phyloP scores from a whole-genome alignment of 495 filamentous ascomycete genomes.

The Penicillium canescens region DNA sequence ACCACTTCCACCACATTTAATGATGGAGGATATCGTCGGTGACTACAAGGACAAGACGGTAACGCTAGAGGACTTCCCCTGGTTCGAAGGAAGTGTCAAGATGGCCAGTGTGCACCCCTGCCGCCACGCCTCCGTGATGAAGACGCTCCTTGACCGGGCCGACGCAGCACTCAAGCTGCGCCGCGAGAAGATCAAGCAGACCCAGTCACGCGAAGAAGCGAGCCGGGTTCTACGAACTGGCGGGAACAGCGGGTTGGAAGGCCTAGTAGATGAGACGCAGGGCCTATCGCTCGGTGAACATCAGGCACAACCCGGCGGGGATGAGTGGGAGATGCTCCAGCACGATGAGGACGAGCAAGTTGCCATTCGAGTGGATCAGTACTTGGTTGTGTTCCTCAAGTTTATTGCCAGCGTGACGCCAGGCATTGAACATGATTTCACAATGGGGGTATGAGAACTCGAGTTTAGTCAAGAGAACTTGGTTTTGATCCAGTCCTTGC shows the following conservation, averaged over 20 bases:
- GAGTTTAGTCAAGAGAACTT: not conserved
- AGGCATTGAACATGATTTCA: conserved; percentile 97
- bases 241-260: conserved; percentile 61
- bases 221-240: conserved; percentile 34
- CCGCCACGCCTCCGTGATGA: conserved; percentile 97
- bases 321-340: conserved; percentile 87
- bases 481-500: not conserved
- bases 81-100: conserved; percentile 78
- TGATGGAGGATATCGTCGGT: conserved; percentile 99
- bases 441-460: conserved; percentile 77
- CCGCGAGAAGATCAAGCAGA: conserved; percentile 69
- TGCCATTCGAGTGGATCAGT: conserved; percentile 95
- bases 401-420: conserved; percentile 98
- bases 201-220: conserved; percentile 45
- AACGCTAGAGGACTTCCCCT: conserved; percentile 95
- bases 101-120: conserved; percentile 96
- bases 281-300: conserved; percentile 43
- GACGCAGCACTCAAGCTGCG: conserved; percentile 90
- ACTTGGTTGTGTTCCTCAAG: conserved; percentile 96
- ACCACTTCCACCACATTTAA: conserved; percentile 81
- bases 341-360: conserved; percentile 72
- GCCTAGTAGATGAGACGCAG: conserved; percentile 61
- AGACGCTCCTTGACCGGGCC: conserved; percentile 90
- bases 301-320: conserved; percentile 62
- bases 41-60: conserved; percentile 99